phyloP scores from a whole-genome alignment of 1,284 basidiomycete genomes.

The Cryptococcus deneoformans region DNA sequence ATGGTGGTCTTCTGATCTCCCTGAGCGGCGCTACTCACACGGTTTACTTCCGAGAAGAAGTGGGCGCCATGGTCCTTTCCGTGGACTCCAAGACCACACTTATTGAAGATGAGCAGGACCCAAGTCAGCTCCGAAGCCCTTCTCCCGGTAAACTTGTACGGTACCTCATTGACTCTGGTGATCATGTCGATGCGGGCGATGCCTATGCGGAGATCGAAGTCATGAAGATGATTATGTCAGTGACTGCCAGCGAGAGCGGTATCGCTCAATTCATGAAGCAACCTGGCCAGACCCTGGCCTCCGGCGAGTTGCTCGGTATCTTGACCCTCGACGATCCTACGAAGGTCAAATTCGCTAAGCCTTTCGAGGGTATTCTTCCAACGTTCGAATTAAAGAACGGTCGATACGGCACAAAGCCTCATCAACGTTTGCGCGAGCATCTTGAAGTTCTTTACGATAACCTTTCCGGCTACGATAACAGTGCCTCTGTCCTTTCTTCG shows the following conservation, averaged over 20 bases:
- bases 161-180: constrained; percentile 94
- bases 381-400: constrained; percentile 81
- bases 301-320: constrained; percentile 98
- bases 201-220: constrained; percentile 99
- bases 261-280: constrained; percentile 97
- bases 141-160: constrained; percentile 96
- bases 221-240: constrained; percentile 99
- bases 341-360: constrained; percentile 97
- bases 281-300: constrained; percentile 91
- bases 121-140: constrained; percentile 93
- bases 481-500: constrained; percentile 49
- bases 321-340: constrained; percentile 94
- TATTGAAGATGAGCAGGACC: constrained; percentile 99
- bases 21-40: constrained; percentile 95
- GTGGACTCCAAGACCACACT: constrained; percentile 96
- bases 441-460: constrained; percentile 84
- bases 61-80: constrained; percentile 89
- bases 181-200: constrained; percentile 94
- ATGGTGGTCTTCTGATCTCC: constrained; percentile 89
- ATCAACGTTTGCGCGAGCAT: constrained; percentile 80
- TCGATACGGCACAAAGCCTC: constrained; percentile 77
- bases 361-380: constrained; percentile 92
- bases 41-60: constrained; percentile 98
- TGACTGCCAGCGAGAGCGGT: constrained; percentile 94
- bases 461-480: constrained; percentile 92